Evolutionary conservation across 352 stramenopile species (phyloP), one percentile per base, ranked within the genome.

Genomic region (Phytophthora cactorum): DNA sequence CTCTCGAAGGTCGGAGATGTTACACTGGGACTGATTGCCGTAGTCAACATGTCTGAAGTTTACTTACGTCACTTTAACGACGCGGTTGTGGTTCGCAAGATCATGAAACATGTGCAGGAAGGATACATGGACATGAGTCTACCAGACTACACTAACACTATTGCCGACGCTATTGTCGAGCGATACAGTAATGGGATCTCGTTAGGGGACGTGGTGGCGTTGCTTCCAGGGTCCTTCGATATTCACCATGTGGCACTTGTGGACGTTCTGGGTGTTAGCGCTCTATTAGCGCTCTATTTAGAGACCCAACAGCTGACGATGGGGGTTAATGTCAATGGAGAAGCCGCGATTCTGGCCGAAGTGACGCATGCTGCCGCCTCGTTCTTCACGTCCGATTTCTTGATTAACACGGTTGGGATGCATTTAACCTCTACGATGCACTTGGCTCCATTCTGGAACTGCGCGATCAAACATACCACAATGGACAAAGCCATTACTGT

Each of bases 401-500:
- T 80, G 1, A 65, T 76, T 36, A 82, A 70, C 31, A 69, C 62
- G 0, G 46, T 81, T 14, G 75, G 75, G 9, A 81, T 79, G 75
- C 64, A 74, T 32, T 65, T 68, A 8, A 53, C 70, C 0, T 79
- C 70, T 1, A 68, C 72, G 0, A 75, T 72, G 51, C 64, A 79
- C 36, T 57, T 83, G 32, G 75, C 72, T 28, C 72, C 72, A 4
- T 83, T 83, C 63, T 83, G 75, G 75, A 67, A 78, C 27, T 83
- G 75, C 36, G 72, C 69, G 4, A 81, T 83, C n/a, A 61, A 70
- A 14, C 63, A 79, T 47, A 79, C 69, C 15, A 70, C 66, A 4
- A 81, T 83, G 75, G 66, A 59, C 34, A 83, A 83, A 39, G 52
- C 61, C 4, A 63, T 80, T 2, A 58, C 54, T 3, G 25, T 77